Evolutionary conservation across 768 basidiomycete species (phyloP).

Genomic region (Amanita exitialis): DNA sequence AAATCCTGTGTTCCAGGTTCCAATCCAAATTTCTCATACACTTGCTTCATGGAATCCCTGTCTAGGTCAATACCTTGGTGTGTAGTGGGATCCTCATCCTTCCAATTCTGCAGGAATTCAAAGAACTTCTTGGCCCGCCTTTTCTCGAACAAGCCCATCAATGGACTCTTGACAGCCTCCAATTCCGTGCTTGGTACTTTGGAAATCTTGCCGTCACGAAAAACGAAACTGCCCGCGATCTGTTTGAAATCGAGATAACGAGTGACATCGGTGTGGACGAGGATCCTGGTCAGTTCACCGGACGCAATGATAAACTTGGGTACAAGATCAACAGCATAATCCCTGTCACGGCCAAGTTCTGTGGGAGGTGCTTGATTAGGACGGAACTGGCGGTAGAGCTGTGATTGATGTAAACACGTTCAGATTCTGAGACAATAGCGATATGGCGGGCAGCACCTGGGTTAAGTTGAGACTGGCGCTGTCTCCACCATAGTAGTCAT

Average conservation of each 20-base stretch:
- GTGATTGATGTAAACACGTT: constrained; percentile 10
- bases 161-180: constrained; percentile 88
- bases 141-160: constrained; percentile 99
- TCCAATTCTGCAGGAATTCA: constrained; percentile 92
- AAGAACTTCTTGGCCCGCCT: constrained; percentile 98
- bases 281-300: constrained; percentile 94
- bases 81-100: constrained; percentile 89
- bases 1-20: constrained; percentile 98
- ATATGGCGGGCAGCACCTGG: constrained; percentile 47
- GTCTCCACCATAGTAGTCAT: constrained; percentile 98
- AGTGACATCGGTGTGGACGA: constrained; percentile 97
- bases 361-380: constrained; percentile 63
- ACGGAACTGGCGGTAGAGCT: constrained; percentile 97
- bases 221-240: constrained; percentile 97
- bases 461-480: constrained; percentile 95
- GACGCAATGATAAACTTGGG: constrained; percentile 99
- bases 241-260: constrained; percentile 99
- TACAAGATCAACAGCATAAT: constrained; percentile 96
- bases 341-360: constrained; percentile 91
- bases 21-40: constrained; percentile 95
- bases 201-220: constrained; percentile 91
- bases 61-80: constrained; percentile 94
- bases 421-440: constrained; percentile 6
- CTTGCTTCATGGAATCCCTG: constrained; percentile 82
- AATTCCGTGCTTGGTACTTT: constrained; percentile 97